Conservation (phyloP, 352 stramenopile genomes). For the Phytophthora cryptogea region DNA sequence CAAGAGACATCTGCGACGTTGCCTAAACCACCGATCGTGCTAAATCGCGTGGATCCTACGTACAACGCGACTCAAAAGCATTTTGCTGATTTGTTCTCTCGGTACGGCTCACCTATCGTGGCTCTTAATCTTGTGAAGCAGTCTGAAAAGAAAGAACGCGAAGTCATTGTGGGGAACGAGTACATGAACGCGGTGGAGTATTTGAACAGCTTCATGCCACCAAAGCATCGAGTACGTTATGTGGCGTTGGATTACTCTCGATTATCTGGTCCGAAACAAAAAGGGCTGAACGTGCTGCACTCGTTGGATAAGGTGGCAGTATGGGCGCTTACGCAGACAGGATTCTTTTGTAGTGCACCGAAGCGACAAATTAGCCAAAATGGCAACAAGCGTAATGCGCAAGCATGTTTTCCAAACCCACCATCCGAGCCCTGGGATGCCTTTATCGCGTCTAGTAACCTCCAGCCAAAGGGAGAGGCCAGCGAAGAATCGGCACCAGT, state of each 20-base stretch:
- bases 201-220: conserved; percentile 94
- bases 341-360: conserved; percentile 96
- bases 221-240: conserved; percentile 96
- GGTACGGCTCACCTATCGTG: conserved; percentile 97
- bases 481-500: conserved; percentile 15
- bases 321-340: conserved; percentile 96
- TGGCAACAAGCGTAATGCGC: conserved; percentile 60
- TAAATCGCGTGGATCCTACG: conserved; percentile 97
- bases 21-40: conserved; percentile 97
- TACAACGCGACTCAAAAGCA: conserved; percentile 95
- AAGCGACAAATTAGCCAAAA: conserved; percentile 75
- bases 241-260: conserved; percentile 96
- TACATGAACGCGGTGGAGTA: conserved; percentile 98
- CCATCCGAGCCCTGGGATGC: conserved; percentile 32
- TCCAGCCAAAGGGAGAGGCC: conserved; percentile 19
- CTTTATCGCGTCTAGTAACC: conserved; percentile 18
- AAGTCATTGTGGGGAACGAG: conserved; percentile 98
- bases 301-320: conserved; percentile 95
- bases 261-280: conserved; percentile 89
- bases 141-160: conserved; percentile 95
- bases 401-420: conserved; percentile 43
- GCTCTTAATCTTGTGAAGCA: conserved; percentile 99
- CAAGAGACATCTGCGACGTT: conserved; percentile 98
- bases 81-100: conserved; percentile 94
- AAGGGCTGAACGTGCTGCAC: conserved; percentile 93